Conservation (phyloP, 106 monocot species). For the Platanthera guangdongensis region DNA sequence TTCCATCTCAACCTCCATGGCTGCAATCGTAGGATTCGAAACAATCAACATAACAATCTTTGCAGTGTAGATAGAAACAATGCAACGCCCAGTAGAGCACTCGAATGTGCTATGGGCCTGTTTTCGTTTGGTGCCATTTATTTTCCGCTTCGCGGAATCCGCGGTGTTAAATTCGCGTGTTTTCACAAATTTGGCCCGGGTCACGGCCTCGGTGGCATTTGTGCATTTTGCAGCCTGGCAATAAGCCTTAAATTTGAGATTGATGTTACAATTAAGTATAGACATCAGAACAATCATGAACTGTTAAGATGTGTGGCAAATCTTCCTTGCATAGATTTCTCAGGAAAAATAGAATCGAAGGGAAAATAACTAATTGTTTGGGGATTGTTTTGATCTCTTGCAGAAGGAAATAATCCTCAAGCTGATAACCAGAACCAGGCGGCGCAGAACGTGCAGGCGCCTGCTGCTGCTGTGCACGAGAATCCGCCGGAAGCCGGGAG, state of each 20-base stretch:
- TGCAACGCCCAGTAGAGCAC: not conserved
- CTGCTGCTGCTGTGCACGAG: conserved; percentile 20
- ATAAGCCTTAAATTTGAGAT: not conserved
- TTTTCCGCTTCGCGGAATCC: no score
- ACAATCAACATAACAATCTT: not conserved
- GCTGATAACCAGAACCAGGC: conserved; percentile 34
- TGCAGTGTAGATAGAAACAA: not conserved
- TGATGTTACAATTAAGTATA: not conserved
- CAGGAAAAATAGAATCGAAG: not conserved
- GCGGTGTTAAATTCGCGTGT: no score
- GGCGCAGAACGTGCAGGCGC: conserved; percentile 4
- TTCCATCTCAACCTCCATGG: not conserved
- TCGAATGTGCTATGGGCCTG: not conserved
- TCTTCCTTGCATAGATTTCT: not conserved
- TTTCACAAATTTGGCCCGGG: no score
- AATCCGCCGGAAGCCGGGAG: conserved; percentile 22
- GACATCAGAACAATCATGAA: not conserved
- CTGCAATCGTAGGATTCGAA: not conserved
- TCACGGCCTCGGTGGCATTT: no score
- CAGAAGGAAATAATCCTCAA: conserved; percentile 35
- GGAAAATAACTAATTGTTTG: not conserved
- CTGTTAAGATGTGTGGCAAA: not conserved
- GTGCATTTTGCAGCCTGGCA: no score
- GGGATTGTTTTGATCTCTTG: conserved; percentile 1
- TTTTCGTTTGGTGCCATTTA: no score